A percentile compares a stretch with the other conserved stretches of the same genome.
Evolutionary conservation across 1,284 basidiomycete species (phyloP).

Genomic region (Tremellales sp.): DNA sequence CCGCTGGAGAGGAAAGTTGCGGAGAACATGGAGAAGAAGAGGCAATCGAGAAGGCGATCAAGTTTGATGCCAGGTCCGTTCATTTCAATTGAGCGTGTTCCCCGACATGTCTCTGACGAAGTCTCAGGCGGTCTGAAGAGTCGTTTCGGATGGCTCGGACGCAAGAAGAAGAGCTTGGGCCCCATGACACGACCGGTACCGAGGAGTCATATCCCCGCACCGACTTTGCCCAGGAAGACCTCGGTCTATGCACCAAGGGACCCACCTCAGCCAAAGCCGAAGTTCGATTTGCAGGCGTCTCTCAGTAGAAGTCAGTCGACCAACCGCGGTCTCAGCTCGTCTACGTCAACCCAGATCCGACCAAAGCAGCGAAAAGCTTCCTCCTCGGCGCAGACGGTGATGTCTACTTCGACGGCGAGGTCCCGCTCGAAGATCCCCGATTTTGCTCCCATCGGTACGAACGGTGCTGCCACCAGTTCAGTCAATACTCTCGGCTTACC

Average conservation of each 20-base stretch:
- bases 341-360: constrained; percentile 1
- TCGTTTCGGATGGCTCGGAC: constrained; percentile 12
- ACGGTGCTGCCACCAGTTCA: constrained; percentile 7
- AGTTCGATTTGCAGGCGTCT: constrained; percentile 14
- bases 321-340: constrained; percentile 11
- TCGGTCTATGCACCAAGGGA: constrained; percentile 15
- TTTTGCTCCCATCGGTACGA: constrained; percentile 12
- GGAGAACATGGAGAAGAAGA: constrained; percentile 13
- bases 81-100: neutral
- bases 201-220: constrained; percentile 3
- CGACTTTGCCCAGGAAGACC: constrained; percentile 14
- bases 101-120: neutral
- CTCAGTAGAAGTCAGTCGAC: constrained; percentile 6
- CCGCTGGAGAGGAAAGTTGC: constrained; percentile 3
- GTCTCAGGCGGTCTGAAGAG: constrained; percentile 4
- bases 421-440: constrained; percentile 18
- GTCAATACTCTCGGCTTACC: constrained; percentile 23
- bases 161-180: neutral
- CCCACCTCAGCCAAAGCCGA: constrained; percentile 3
- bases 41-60: constrained; percentile 15
- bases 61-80: constrained; percentile 8
- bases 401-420: constrained; percentile 6
- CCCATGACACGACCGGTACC: neutral
- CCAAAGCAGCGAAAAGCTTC: constrained; percentile 9
- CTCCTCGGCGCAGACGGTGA: constrained; percentile 10